These are phyloP conservation scores for Heliamphora exappendiculata DNA, from an alignment of 148 eudicot genomes.

Conservation along the genomic window DNA sequence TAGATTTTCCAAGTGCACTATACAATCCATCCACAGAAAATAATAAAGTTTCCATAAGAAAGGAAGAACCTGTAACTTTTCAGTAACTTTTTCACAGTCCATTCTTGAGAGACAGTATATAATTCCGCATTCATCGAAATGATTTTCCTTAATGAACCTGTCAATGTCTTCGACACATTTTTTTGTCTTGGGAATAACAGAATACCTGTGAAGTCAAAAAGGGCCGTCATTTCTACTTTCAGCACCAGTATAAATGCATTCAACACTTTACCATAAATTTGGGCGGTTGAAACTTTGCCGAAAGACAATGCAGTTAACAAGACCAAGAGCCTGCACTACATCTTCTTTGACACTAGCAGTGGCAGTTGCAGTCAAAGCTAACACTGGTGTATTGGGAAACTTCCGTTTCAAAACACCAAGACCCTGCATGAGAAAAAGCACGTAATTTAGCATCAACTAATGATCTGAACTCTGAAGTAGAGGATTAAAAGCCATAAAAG, in stretches of 20 bases:
- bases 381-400: constrained; percentile 76
- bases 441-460: constrained; percentile 5
- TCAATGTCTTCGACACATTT: constrained; percentile 91
- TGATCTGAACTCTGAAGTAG: neutral
- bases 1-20: neutral
- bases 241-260: neutral
- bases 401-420: constrained; percentile 93
- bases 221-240: constrained; percentile 9
- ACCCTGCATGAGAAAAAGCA: constrained; percentile 40
- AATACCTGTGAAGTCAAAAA: constrained; percentile 50
- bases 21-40: neutral
- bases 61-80: constrained; percentile 66
- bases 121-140: constrained; percentile 91
- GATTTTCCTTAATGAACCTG: constrained; percentile 58
- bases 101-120: constrained; percentile 94
- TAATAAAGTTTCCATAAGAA: constrained; percentile 5
- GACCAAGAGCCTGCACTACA: constrained; percentile 99
- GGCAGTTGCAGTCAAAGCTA: constrained; percentile 98
- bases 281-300: constrained; percentile 98
- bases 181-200: constrained; percentile 86
- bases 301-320: constrained; percentile 78
- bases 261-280: constrained; percentile 59
- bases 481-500: constrained; percentile 5
- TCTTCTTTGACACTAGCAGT: constrained; percentile 96
- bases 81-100: constrained; percentile 98